Evolutionary conservation across 2,329 filamentous ascomycete species (phyloP).

Genomic region (Nemania sp.): DNA sequence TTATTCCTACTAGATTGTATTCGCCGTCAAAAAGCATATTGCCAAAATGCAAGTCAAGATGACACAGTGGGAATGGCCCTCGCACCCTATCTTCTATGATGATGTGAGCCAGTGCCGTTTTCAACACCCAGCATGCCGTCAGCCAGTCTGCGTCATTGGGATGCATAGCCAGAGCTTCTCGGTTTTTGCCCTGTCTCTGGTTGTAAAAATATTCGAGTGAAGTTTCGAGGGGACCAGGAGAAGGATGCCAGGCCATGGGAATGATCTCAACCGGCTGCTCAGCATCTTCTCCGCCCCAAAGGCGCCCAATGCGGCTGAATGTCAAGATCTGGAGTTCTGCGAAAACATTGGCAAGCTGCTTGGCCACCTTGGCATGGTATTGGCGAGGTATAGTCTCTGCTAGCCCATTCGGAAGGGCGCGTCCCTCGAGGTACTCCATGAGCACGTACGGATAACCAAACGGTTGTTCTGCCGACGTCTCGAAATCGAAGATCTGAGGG

Average conservation of each 20-base stretch:
- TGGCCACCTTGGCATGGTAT: conserved; percentile 32
- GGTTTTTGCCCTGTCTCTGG: conserved; percentile 32
- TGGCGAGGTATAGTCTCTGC: conserved; percentile 26
- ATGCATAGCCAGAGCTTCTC: conserved; percentile 27
- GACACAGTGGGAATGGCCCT: conserved; percentile 44
- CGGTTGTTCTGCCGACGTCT: conserved; percentile 25
- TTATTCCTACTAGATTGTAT: conserved; percentile 43
- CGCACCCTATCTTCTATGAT: conserved; percentile 36
- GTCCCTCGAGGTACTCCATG: conserved; percentile 32
- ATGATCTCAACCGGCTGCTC: conserved; percentile 33
- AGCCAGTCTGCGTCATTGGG: conserved; percentile 35
- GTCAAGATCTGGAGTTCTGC: conserved; percentile 33
- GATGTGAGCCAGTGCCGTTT: conserved; percentile 35
- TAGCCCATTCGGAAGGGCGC: conserved; percentile 19
- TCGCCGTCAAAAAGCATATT: conserved; percentile 48
- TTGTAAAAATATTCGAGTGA: conserved; percentile 39
- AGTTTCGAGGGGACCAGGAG: conserved; percentile 33
- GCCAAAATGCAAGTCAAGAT: conserved; percentile 42
- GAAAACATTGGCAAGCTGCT: conserved; percentile 33
- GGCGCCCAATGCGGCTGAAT: conserved; percentile 34
- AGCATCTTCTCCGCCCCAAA: conserved; percentile 34
- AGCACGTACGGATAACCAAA: conserved; percentile 37
- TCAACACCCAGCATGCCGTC: conserved; percentile 41
- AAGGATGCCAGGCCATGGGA: conserved; percentile 19
- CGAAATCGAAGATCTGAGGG: conserved; percentile 29